phyloP scores from a whole-genome alignment of 768 basidiomycete species.

The Rhodotorula paludigena region DNA sequence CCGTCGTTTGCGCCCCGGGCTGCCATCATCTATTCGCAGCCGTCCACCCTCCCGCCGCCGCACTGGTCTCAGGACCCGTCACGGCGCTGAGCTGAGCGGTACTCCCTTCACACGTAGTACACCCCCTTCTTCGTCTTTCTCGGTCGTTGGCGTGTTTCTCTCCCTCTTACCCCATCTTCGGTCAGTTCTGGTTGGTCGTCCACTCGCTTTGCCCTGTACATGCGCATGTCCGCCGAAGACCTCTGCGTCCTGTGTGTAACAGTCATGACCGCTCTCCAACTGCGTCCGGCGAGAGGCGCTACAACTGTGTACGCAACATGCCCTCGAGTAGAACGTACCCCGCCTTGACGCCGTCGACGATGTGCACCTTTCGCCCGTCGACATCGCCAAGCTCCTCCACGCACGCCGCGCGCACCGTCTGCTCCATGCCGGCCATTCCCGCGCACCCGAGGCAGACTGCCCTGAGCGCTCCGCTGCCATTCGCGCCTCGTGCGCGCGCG shows the following conservation, averaged over 20 bases:
- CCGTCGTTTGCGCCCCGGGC: too few species aligned
- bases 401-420: conserved; percentile 33
- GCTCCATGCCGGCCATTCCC: conserved; percentile 45
- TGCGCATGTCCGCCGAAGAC: background rate
- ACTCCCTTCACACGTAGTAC: too few species aligned
- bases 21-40: too few species aligned
- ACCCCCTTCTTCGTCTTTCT: too few species aligned
- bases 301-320: background rate
- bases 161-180: too few species aligned
- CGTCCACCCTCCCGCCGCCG: background rate
- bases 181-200: background rate
- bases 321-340: conserved; percentile 38
- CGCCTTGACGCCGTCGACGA: conserved; percentile 45
- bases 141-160: background rate
- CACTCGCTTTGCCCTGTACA: background rate
- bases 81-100: background rate
- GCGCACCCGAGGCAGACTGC: conserved; percentile 45
- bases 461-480: background rate
- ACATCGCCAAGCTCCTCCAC: conserved; percentile 24
- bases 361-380: conserved; percentile 15
- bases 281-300: background rate
- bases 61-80: background rate
- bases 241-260: background rate
- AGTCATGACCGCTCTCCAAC: background rate
- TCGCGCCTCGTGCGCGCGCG: background rate